A percentile compares a stretch with the other conserved stretches of the same genome.
phyloP scores from a whole-genome alignment of 2,329 filamentous ascomycete genomes.

The Colletotrichum navitas region DNA sequence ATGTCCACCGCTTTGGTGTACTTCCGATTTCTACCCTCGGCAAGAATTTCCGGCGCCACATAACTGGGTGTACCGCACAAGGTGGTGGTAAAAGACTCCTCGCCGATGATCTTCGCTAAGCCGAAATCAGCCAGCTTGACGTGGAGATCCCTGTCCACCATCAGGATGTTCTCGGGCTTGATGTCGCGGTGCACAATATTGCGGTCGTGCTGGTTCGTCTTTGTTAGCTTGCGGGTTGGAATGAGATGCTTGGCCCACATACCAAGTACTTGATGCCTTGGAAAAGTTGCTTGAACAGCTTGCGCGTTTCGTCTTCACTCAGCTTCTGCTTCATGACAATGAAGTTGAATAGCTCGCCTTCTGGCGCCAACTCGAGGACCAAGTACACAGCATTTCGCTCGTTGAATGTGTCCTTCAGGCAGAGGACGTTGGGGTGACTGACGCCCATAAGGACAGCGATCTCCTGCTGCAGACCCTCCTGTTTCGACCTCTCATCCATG shows the following conservation, averaged over 20 bases:
- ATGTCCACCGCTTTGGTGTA: slow-evolving; percentile 97
- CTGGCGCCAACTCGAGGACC: slow-evolving; percentile 88
- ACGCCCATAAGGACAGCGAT: slow-evolving; percentile 98
- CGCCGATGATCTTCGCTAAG: slow-evolving; percentile 97
- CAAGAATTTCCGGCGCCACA: slow-evolving; percentile 94
- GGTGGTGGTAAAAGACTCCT: slow-evolving; percentile 97
- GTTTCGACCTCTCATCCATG: slow-evolving; percentile 85
- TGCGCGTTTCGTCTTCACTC: slow-evolving; percentile 84
- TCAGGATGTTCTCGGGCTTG: slow-evolving; percentile 95
- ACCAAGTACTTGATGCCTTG: slow-evolving; percentile 96
- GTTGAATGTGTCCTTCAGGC: slow-evolving; percentile 94
- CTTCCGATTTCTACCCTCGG: slow-evolving; percentile 82
- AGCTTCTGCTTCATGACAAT: slow-evolving; percentile 94
- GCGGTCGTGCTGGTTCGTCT: slow-evolving; percentile 80
- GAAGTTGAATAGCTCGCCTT: slow-evolving; percentile 96
- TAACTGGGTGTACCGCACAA: slow-evolving; percentile 97
- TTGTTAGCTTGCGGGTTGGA: slow-evolving; percentile 47
- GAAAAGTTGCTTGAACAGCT: slow-evolving; percentile 91
- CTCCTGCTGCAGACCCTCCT: slow-evolving; percentile 91
- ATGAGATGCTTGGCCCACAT: slow-evolving; percentile 51
- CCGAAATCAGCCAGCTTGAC: slow-evolving; percentile 98
- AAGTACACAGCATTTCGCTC: slow-evolving; percentile 92
- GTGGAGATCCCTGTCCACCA: slow-evolving; percentile 85
- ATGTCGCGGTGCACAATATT: slow-evolving; percentile 98
- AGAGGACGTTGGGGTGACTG: slow-evolving; percentile 92